Evolutionary conservation across 2,329 filamentous ascomycete species (phyloP), one percentile per base, ranked within the genome.

Genomic region (Pseudocercospora pini-densiflorae): DNA sequence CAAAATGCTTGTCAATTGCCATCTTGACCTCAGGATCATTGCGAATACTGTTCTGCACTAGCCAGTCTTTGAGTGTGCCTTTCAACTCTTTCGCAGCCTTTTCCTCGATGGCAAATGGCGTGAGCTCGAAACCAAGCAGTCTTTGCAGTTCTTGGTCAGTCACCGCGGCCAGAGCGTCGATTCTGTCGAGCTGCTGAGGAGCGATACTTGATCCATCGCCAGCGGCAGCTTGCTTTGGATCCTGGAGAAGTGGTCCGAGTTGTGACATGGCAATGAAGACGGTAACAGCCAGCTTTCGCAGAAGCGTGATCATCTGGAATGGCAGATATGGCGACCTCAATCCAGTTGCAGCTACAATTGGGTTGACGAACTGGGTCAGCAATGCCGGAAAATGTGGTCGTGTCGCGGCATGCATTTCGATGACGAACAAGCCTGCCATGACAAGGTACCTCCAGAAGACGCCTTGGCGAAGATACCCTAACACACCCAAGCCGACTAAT

Each of bases 221-320:
- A 12, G 51, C 62, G 12, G 60, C 59, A n/a, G 65, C 61, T 16
- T 64, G 51, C 29, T 67, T 63, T 5, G 73, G 67, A 68, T 80
- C 81, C 57, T 77, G 79, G 12, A 92, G 79, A 4, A 93, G 81
- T 2, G 92, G 92, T 0, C 90, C 90, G 59, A 96, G 86, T 79
- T 97, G 93, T 5, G 89, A 89, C 65, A 97, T 87, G 59, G 92
- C 94, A 70, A 97, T 92, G 79, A 92, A 94, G 27, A 92, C 80
- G 1, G 93, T 94, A 60, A 98, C 82, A 16, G 89, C 88, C 23
- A 92, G 81, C 76, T 92, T 92, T 67, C 94, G 89, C 5, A 90
- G 87, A 6, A 98, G 86, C 14, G 85, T 81, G 64, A 97, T 86
- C 71, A 91, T 83, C 80, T 99, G 94, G 77, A 95, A 99, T 2